Base-by-base conservation (phyloP, 2,329 filamentous ascomycete species). In the Paecilomyces dactylethromorphus region DNA sequence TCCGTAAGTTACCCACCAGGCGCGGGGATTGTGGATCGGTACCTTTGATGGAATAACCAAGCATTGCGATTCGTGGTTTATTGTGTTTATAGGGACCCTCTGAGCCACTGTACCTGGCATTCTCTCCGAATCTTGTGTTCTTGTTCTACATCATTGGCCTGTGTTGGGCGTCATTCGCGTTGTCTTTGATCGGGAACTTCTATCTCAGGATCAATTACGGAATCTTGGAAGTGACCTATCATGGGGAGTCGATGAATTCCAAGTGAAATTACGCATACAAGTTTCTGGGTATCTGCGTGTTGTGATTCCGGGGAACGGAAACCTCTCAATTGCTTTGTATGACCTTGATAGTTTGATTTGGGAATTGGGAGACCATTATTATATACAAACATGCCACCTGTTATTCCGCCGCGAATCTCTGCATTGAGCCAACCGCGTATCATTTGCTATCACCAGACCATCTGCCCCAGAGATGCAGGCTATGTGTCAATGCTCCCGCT, bases 401-500 rank as follows among this genome's bases (percentile, higher is more conserved):
- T 78, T 33, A 67, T 45, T 45, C 39, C 39, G 8, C 7, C 39
- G n/a, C 69, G 56, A 61, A 57, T 54, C 58, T 49, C 64, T 53
- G 35, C 57, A 18, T 32, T 62, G 59, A 59, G 68, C 54, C 67
- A 62, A 57, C 74, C 67, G 49, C 74, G 76, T 29, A 68, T 79
- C 54, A 69, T 79, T 52, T 73, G 70, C 59, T 89, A 89, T 67
- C 84, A 86, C 63, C 87, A 89, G 69, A 89, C 87, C 0, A 81
- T 86, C 63, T 82, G 87, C 66, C 78, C 79, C 58, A 74, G 78
- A 10, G 74, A 81, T 60, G 75, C 74, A 59, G 78, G 80, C 32
- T 82, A 83, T 63, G 79, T 87, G 61, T 87, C 85, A 5, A 77
- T 89, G 62, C 78, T 87, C 0, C 86, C 87, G 0, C 77, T 89